These are phyloP conservation scores for Diutina catenulata DNA, from an alignment of 1,139 yeast species.

Conservation along the genomic window DNA sequence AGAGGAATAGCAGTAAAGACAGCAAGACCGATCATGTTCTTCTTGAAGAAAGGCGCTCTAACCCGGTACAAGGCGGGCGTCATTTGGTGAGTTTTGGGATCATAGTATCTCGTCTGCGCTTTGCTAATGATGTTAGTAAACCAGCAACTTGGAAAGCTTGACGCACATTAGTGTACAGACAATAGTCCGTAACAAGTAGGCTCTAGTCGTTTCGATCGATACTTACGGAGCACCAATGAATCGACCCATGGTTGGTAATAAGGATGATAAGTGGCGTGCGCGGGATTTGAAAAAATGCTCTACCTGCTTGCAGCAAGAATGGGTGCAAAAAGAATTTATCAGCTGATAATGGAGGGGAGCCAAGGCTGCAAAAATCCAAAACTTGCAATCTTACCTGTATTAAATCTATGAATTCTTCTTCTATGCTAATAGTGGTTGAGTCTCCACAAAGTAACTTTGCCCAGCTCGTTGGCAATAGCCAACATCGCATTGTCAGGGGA, in stretches of 20 bases:
- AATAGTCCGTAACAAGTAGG: background rate
- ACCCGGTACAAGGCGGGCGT: conserved; percentile 91
- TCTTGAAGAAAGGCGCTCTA: conserved; percentile 73
- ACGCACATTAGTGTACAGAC: too few species aligned
- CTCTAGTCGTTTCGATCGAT: background rate
- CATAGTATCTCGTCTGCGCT: conserved; percentile 43
- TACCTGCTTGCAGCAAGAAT: background rate
- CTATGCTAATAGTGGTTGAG: conserved; percentile 14
- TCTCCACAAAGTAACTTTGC: conserved; percentile 84
- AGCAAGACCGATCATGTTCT: conserved; percentile 53
- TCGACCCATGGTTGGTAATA: conserved; percentile 2
- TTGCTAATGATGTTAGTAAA: conserved; percentile 12
- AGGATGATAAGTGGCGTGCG: too few species aligned
- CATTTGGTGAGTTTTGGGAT: conserved; percentile 73
- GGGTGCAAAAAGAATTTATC: background rate
- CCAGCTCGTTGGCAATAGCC: conserved; percentile 84
- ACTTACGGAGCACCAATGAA: conserved; percentile 5
- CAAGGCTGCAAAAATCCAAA: background rate
- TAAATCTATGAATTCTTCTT: background rate
- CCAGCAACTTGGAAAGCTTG: too few species aligned
- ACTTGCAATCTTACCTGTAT: background rate
- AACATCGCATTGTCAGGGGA: conserved; percentile 77
- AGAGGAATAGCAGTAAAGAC: conserved; percentile 49
- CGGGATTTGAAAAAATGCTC: background rate
- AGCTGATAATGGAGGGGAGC: background rate